phyloP scores from a whole-genome alignment of 2,329 filamentous ascomycete species.

The Ramularia endophylla region DNA sequence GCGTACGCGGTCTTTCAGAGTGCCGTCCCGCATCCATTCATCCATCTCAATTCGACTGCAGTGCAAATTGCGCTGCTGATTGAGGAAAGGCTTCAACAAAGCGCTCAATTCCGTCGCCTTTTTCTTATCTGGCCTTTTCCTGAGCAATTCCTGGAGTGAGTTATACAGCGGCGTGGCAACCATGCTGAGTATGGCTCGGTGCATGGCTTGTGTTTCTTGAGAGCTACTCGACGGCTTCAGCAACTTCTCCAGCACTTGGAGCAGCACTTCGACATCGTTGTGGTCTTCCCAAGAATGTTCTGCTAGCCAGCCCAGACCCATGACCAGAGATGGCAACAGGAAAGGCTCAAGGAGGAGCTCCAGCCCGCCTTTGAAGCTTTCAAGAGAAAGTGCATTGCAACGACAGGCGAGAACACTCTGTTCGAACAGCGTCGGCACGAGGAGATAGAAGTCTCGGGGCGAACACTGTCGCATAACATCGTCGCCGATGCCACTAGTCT shows the following conservation, averaged over 20 bases:
- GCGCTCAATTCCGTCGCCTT: conserved; percentile 61
- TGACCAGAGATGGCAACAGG: conserved; percentile 69
- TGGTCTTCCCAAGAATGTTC: conserved; percentile 61
- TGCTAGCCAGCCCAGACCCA: conserved; percentile 65
- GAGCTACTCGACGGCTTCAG: conserved; percentile 65
- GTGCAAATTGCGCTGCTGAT: conserved; percentile 55
- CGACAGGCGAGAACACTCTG: conserved; percentile 67
- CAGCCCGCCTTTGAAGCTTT: conserved; percentile 66
- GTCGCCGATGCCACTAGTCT: conserved; percentile 63
- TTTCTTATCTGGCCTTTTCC: conserved; percentile 60
- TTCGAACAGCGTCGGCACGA: conserved; percentile 70
- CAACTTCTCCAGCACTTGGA: conserved; percentile 67
- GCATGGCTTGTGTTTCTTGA: conserved; percentile 64
- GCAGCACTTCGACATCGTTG: conserved; percentile 60
- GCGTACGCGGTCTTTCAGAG: conserved; percentile 47
- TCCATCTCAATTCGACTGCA: conserved; percentile 63
- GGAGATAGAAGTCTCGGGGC: conserved; percentile 74
- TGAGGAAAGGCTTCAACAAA: conserved; percentile 54
- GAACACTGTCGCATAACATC: conserved; percentile 77
- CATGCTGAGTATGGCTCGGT: conserved; percentile 64
- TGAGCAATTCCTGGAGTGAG: conserved; percentile 60
- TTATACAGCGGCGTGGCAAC: conserved; percentile 64
- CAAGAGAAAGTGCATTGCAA: conserved; percentile 59
- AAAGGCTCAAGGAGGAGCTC: conserved; percentile 79
- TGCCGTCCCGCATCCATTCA: conserved; percentile 46